Percentiles rank a stretch among this genome's conserved stretches.
phyloP scores from a whole-genome alignment of 768 basidiomycete species.

The Pleurotus giganteus region DNA sequence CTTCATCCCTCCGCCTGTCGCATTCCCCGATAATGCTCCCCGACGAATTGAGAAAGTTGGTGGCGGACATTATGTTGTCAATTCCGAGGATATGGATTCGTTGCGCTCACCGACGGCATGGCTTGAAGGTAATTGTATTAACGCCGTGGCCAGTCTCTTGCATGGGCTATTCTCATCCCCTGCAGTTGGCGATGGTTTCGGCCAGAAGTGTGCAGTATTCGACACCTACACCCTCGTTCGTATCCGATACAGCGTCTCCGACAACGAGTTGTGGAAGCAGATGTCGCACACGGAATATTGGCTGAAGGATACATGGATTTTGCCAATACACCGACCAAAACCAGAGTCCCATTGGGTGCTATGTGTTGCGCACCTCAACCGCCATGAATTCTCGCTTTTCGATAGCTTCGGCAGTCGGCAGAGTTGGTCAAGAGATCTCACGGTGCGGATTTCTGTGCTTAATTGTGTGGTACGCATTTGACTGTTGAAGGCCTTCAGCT shows the following conservation, averaged over 20 bases:
- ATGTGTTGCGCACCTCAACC: constrained; percentile 16
- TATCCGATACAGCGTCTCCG: constrained; percentile 14
- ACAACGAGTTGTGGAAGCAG: constrained; percentile 20
- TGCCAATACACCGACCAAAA: constrained; percentile 30
- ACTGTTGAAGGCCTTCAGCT: background rate
- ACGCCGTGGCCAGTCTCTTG: constrained; percentile 22
- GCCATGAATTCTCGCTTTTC: constrained; percentile 22
- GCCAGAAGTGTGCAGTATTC: constrained; percentile 13
- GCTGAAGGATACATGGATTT: constrained; percentile 29
- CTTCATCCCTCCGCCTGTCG: background rate
- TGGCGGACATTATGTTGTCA: background rate
- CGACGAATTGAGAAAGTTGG: background rate
- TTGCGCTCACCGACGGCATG: background rate
- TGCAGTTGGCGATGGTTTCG: background rate
- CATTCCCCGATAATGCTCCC: background rate
- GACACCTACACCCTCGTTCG: constrained; percentile 18
- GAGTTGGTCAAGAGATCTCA: constrained; percentile 13
- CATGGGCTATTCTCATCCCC: constrained; percentile 2
- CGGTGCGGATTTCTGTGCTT: background rate
- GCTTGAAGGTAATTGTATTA: constrained; percentile 25
- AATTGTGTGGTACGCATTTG: background rate
- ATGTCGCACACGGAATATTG: constrained; percentile 21
- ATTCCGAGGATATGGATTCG: constrained; percentile 13
- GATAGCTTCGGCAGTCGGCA: constrained; percentile 26
- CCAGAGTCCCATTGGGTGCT: constrained; percentile 31